A percentile compares a stretch with the other conserved stretches of the same genome.
phyloP scores from a whole-genome alignment of 2,329 filamentous ascomycete genomes.

The Stenocarpella maydis region DNA sequence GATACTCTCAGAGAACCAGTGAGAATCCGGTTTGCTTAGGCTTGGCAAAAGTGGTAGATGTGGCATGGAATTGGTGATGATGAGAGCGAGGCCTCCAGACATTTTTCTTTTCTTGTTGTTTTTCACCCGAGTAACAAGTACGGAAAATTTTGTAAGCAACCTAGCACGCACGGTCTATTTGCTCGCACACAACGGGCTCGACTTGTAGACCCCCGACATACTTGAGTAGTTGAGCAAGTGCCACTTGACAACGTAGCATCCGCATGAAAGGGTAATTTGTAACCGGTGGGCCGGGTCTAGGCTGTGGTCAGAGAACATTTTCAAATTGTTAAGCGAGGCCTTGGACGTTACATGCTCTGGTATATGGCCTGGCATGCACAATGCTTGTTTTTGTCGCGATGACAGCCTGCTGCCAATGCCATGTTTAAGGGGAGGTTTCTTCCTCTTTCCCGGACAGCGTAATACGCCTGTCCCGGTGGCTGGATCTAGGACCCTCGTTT shows the following conservation, averaged over 20 bases:
- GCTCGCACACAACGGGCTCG: background rate
- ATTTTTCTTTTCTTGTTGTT: too few relatives aligned
- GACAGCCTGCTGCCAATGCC: background rate
- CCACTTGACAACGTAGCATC: background rate
- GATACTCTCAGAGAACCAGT: background rate
- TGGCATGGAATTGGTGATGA: background rate
- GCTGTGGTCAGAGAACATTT: background rate
- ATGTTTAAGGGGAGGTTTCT: too few relatives aligned
- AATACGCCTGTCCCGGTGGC: background rate
- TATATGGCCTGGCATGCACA: background rate
- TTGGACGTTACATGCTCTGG: background rate
- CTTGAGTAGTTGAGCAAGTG: too few relatives aligned
- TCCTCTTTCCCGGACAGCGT: background rate
- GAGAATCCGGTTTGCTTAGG: too few relatives aligned
- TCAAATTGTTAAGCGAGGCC: background rate
- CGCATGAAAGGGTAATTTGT: background rate
- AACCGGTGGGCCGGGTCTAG: background rate
- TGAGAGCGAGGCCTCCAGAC: too few relatives aligned
- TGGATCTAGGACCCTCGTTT: conserved; percentile 10
- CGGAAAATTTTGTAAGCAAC: too few relatives aligned
- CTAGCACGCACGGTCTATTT: background rate
- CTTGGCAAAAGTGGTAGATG: background rate
- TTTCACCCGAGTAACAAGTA: too few relatives aligned
- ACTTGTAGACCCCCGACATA: background rate
- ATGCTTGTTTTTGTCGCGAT: background rate